Evolutionary conservation across 1,284 basidiomycete genomes (phyloP).

Genomic region (Naganishia cerealis): DNA sequence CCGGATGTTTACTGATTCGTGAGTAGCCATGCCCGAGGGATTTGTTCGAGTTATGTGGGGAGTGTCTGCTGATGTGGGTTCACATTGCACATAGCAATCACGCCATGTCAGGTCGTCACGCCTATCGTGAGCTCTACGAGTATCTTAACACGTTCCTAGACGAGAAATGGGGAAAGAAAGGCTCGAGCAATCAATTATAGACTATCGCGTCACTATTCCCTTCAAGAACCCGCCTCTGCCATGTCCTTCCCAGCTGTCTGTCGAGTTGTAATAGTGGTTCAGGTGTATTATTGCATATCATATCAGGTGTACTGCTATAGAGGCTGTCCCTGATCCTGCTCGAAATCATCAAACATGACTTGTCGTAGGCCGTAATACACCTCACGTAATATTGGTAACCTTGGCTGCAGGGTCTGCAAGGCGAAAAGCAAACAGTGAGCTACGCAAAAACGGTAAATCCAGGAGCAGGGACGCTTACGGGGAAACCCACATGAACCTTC

Average conservation of each 20-base stretch:
- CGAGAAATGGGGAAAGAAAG: slow-evolving; percentile 80
- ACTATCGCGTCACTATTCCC: not conserved
- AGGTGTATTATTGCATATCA: slow-evolving; percentile 3
- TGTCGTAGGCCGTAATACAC: slow-evolving; percentile 46
- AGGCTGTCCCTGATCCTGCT: slow-evolving; percentile 4
- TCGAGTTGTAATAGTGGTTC: slow-evolving; percentile 17
- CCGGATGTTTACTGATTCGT: slow-evolving; percentile 95
- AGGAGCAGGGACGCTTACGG: not conserved
- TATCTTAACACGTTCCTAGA: slow-evolving; percentile 78
- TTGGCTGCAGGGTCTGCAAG: slow-evolving; percentile 35
- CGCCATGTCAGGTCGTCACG: slow-evolving; percentile 68
- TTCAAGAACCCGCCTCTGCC: not conserved
- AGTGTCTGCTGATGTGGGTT: slow-evolving; percentile 32
- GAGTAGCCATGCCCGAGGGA: slow-evolving; percentile 40
- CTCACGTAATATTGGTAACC: slow-evolving; percentile 40
- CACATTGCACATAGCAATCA: slow-evolving; percentile 65
- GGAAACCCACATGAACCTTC: slow-evolving; percentile 6
- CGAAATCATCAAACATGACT: slow-evolving; percentile 43
- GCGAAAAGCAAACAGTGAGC: not conserved
- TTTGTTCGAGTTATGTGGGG: slow-evolving; percentile 28
- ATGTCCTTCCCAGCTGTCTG: not conserved
- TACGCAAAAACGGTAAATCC: slow-evolving; percentile 18
- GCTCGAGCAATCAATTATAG: slow-evolving; percentile 5
- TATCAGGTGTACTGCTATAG: not conserved
- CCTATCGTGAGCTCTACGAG: slow-evolving; percentile 79